Conservation (phyloP, 2,329 filamentous ascomycete species). For the Teratosphaeria pseudoeucalypti region DNA sequence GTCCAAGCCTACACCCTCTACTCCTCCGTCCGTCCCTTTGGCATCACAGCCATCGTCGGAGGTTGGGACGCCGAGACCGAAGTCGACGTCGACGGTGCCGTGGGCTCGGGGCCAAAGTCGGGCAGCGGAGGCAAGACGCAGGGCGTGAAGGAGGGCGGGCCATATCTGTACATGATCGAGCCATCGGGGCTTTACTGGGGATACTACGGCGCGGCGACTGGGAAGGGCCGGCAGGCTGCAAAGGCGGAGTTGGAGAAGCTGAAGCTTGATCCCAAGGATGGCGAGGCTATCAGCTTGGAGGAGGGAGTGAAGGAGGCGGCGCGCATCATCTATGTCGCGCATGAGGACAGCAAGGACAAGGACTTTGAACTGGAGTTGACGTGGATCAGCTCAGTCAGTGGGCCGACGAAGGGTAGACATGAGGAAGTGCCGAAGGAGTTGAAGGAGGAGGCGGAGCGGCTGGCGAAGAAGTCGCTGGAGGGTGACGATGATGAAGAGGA, state of each 20-base stretch:
- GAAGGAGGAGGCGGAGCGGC: constrained; percentile 79
- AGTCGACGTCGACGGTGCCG: constrained; percentile 77
- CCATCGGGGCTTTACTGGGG: constrained; percentile 96
- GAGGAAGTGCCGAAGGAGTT: constrained; percentile 87
- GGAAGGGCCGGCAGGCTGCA: constrained; percentile 90
- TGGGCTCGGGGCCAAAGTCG: constrained; percentile 65
- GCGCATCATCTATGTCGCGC: constrained; percentile 90
- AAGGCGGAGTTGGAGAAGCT: constrained; percentile 99
- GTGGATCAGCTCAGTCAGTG: constrained; percentile 79
- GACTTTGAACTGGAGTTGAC: constrained; percentile 99
- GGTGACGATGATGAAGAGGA: constrained; percentile 76
- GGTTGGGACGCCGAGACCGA: constrained; percentile 89
- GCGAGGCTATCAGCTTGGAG: constrained; percentile 64
- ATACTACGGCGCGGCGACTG: constrained; percentile 95
- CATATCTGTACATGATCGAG: constrained; percentile 97
- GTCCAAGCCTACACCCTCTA: constrained; percentile 97
- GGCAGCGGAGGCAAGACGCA: constrained; percentile 77
- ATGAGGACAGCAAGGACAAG: constrained; percentile 99
- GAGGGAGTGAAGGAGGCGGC: constrained; percentile 94
- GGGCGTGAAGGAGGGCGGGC: constrained; percentile 70
- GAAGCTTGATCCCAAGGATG: constrained; percentile 54
- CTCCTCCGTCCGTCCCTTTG: constrained; percentile 91
- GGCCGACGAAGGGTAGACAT: constrained; percentile 86
- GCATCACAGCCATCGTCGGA: constrained; percentile 86
- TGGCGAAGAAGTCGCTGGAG: constrained; percentile 83